A percentile compares a stretch with the other conserved stretches of the same genome.
These are phyloP conservation scores for Dictyostelium citrinum DNA, from an alignment of 78 protist species.

Conservation along the genomic window DNA sequence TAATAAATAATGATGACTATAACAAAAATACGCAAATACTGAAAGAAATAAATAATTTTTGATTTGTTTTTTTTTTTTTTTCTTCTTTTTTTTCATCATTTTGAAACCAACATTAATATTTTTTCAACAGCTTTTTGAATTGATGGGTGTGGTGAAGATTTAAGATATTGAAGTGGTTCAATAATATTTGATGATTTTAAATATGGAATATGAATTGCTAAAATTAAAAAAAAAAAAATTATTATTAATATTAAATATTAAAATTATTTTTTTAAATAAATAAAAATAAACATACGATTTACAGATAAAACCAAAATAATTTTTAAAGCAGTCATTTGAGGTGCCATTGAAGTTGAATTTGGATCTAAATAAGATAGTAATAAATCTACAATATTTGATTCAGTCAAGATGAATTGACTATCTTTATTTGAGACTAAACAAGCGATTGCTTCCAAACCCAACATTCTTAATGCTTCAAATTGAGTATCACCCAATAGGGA, in stretches of 20 bases:
- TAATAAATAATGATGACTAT: not conserved
- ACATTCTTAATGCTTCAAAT: slow-evolving; percentile 45
- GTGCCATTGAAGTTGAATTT: slow-evolving; percentile 1
- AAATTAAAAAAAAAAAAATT: not conserved
- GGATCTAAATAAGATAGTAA: slow-evolving; percentile 12
- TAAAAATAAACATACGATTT: not conserved
- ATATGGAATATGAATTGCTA: slow-evolving; percentile 9
- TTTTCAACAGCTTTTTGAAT: slow-evolving; percentile 69
- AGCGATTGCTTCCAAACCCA: slow-evolving; percentile 67
- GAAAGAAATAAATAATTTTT: not conserved
- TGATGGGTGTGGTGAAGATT: slow-evolving; percentile 60
- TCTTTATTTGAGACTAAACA: slow-evolving; percentile 26
- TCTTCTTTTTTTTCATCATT: not conserved
- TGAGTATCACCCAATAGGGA: slow-evolving; percentile 12
- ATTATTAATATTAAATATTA: too few species aligned
- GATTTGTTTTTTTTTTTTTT: not conserved
- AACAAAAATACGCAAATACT: not conserved
- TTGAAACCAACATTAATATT: not conserved
- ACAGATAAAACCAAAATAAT: slow-evolving; percentile 21
- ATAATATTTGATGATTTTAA: not conserved
- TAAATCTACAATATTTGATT: not conserved
- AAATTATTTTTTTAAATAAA: too few species aligned
- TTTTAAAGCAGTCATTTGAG: slow-evolving; percentile 73
- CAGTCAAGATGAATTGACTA: slow-evolving; percentile 3
- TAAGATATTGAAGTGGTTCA: not conserved